phyloP scores from a whole-genome alignment of 768 basidiomycete genomes.

The Russula emetica region DNA sequence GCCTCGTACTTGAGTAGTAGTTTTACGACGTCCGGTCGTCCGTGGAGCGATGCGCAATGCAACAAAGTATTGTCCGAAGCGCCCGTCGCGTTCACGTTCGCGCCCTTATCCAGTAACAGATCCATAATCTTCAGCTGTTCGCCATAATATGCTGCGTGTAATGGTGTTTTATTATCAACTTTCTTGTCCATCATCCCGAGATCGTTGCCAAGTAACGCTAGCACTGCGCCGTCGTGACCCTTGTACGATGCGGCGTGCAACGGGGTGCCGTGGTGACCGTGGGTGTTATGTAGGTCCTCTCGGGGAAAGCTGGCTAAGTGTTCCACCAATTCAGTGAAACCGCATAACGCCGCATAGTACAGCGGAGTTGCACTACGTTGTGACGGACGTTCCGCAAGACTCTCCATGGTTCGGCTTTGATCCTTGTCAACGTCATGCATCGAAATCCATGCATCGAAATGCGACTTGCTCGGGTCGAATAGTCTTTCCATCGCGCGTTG shows the following conservation, averaged over 20 bases:
- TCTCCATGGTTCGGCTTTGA: background rate
- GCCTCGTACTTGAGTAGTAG: background rate
- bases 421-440: background rate
- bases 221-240: background rate
- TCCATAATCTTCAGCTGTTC: background rate
- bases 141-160: background rate
- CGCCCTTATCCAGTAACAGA: background rate
- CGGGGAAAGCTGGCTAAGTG: background rate
- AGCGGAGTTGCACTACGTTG: background rate
- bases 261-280: background rate
- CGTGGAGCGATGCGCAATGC: background rate
- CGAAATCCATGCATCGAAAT: background rate
- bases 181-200: background rate
- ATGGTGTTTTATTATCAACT: background rate
- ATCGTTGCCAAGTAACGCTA: background rate
- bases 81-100: background rate
- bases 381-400: background rate
- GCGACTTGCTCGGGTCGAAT: background rate
- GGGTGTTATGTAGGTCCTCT: background rate
- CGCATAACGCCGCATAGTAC: conserved; percentile 4
- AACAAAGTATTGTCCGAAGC: background rate
- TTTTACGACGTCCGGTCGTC: background rate
- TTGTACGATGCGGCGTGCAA: conserved; percentile 2
- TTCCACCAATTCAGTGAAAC: background rate
- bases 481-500: background rate